Base-by-base conservation (phyloP, 2,329 filamentous ascomycete species). In the Xylaria polymorpha region DNA sequence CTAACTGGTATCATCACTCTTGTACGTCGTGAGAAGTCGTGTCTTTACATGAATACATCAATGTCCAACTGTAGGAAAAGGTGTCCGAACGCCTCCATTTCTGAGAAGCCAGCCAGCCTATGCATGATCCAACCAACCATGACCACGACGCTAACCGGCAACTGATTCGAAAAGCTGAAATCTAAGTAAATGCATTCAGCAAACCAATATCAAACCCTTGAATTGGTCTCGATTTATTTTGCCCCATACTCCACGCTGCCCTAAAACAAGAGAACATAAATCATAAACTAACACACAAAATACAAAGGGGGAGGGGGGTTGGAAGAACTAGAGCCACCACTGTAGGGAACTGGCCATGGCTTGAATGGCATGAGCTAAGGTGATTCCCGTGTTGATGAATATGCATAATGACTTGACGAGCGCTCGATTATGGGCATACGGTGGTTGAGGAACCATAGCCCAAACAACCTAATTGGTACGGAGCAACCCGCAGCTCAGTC, bases 241-340 rank as follows among this genome's bases (percentile, higher is more conserved):
- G 37, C 55, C 43, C 68, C 68, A 18, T 62, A 71, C 68, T 68
- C 68, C 68, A 51, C 61, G 68, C 68, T 71, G 6, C 51, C 43
- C 15, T 18, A 15, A 58, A 57, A 53, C 20, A 61, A 56, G 58
- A 61, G 22, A 39, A 64, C 22, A 62, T 35, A n/a, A 61, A 46
- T 51, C 50, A 44, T 61, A 46, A 67, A 44, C 18, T 25, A 25
- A 51, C n/a, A 65, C 62, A 46, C 9, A 48, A 46, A 18, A 58
- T 64, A 64, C 32, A 50, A 46, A 29, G 41, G 10, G 15, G 15
- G 50, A 39, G 10, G 15, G 15, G 50, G 50, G 14, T 35, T 25
- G 15, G 18, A 14, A n/a, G 15, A 53, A 53, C 8, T n/a, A 18
- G 25, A 53, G 25, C 18, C 15, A 46, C n/a, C 12, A 8, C 41